A percentile compares a stretch with the other conserved stretches of the same genome.
Conservation (phyloP, 1,284 basidiomycete genomes). For the Exsudoporus floridanus region DNA sequence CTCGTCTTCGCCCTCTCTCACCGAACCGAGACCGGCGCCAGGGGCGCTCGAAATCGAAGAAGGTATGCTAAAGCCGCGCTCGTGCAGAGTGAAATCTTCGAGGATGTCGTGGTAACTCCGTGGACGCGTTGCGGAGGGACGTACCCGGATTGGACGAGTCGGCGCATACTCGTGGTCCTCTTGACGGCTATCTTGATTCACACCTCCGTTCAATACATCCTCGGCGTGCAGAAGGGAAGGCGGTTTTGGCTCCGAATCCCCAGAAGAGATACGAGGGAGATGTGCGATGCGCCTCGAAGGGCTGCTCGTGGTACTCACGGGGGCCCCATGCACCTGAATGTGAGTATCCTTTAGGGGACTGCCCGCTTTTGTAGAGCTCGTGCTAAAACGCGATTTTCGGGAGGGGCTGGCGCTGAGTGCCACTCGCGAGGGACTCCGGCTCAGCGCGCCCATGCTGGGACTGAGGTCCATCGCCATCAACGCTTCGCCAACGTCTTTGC, state of each 20-base stretch:
- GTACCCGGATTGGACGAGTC: constrained; percentile 36
- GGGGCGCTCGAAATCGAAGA: constrained; percentile 35
- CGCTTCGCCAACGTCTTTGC: constrained; percentile 29
- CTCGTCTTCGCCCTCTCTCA: constrained; percentile 32
- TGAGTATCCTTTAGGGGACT: constrained; percentile 21
- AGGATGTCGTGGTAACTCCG: constrained; percentile 64
- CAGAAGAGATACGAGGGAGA: constrained; percentile 26
- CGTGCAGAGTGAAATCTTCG: constrained; percentile 55
- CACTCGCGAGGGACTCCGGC: constrained; percentile 28
- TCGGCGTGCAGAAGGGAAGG: constrained; percentile 6
- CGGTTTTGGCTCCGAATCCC: constrained; percentile 11
- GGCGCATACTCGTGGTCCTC: constrained; percentile 12
- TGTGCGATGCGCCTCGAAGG: constrained; percentile 24
- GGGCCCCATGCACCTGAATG: constrained; percentile 4
- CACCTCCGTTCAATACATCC: background rate
- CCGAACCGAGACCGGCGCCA: constrained; percentile 20
- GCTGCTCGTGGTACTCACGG: constrained; percentile 24
- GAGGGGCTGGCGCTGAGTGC: constrained; percentile 26
- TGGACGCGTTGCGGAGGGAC: constrained; percentile 45
- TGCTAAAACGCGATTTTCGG: constrained; percentile 26
- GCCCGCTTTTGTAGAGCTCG: constrained; percentile 24
- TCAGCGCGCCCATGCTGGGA: constrained; percentile 10
- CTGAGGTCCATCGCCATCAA: constrained; percentile 44
- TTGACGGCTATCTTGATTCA: background rate
- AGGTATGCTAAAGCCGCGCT: constrained; percentile 32